Evolutionary conservation across 1,284 basidiomycete species (phyloP), one percentile per base, ranked within the genome.

Genomic region (Ceratobasidium sp.): DNA sequence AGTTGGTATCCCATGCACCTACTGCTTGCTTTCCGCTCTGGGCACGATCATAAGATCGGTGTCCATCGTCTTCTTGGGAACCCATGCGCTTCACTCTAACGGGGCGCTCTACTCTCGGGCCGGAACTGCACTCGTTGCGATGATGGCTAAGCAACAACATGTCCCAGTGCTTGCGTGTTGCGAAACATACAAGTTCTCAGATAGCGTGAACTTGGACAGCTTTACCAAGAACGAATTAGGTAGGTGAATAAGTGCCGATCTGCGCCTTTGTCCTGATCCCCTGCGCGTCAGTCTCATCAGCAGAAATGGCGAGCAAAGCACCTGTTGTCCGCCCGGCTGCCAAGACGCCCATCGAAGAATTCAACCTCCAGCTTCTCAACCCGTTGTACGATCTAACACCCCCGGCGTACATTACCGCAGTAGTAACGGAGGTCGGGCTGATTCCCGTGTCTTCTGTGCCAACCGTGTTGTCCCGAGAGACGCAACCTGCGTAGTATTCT

Each of bases 161-260:
- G 93, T 99, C 0, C 98, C 98, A 7, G 96, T 99, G 20, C 92
- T 99, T 70, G 96, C 97, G 20, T 98, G 97, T 82, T 98, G 97
- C 82, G 98, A 99, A 86, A 99, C 98, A 23, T 99, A 99, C 89
- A 99, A 99, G 85, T 99, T 98, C 83, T 94, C 94, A 28, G 98
- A 99, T 82, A 91, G 92, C 49, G 94, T 99, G 49, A 93, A 96
- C 84, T 88, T 99, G 69, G 98, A 99, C 85, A 94, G 94, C 44
- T 96, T 99, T 81, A 96, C 95, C 42, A 96, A 95, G 85, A 99
- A 99, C 84, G 98, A 99, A 86, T 88, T 98, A 49, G 96, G 97
- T 93, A 82, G 83, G 88, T 83, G 2, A n/a, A 3, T 28, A 13
- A 7, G 20, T 26, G 3, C 40, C 51, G 1, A 12, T 68, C 4